Percentiles rank a stretch among this genome's conserved stretches.
phyloP scores from a whole-genome alignment of 352 stramenopile species.

The Lagenidium giganteum region DNA sequence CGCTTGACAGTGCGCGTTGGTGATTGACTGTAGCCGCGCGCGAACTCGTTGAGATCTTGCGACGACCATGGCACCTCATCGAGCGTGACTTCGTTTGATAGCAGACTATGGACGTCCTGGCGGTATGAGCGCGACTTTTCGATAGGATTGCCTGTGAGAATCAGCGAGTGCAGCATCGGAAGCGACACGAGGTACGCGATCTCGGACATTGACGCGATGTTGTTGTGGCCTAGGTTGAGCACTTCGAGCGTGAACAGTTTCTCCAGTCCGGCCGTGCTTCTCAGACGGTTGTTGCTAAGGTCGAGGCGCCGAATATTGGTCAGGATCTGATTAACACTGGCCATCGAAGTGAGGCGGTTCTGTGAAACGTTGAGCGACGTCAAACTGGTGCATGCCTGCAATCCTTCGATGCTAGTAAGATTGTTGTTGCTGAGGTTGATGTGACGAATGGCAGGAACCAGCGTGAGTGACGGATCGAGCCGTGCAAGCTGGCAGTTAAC shows the following conservation, averaged over 20 bases:
- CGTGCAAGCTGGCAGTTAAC: conserved; percentile 9
- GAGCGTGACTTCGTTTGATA: conserved; percentile 14
- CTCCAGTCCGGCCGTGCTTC: conserved; percentile 14
- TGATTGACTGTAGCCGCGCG: no score
- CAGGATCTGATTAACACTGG: conserved; percentile 3
- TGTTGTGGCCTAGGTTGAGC: conserved; percentile 16
- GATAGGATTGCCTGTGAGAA: conserved; percentile 13
- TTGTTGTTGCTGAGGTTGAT: conserved; percentile 11
- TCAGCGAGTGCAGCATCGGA: conserved; percentile 10
- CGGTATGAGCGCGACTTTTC: conserved; percentile 8
- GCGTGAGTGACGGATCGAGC: conserved; percentile 8
- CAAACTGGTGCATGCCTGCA: conserved; percentile 3
- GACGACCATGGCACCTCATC: no score
- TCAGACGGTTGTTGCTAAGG: conserved; percentile 11
- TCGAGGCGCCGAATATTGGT: conserved; percentile 8
- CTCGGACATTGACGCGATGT: conserved; percentile 9
- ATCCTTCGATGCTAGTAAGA: conserved; percentile 1
- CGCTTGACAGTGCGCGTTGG: no score
- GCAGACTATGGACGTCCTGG: conserved; percentile 8
- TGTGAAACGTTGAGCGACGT: conserved; percentile 7
- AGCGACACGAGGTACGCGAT: conserved; percentile 13
- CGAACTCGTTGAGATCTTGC: no score
- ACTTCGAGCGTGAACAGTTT: conserved; percentile 12
- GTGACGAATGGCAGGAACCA: conserved; percentile 9
- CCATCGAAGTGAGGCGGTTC: conserved; percentile 12